Base-by-base conservation (phyloP, 192 early-diverging fungal species). In the Pilobolus umbonatus region DNA sequence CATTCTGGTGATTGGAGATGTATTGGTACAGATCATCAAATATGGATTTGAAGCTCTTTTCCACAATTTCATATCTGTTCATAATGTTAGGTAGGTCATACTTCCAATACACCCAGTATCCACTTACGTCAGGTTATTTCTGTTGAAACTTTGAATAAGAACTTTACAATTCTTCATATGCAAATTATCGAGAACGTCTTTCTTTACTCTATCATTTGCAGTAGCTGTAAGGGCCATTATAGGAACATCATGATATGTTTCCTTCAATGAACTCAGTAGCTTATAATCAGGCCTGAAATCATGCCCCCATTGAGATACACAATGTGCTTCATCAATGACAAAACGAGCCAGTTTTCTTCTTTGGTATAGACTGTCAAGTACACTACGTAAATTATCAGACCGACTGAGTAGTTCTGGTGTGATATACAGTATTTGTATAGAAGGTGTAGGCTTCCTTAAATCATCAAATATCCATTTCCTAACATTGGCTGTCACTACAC, bases 271-370 rank as follows among this genome's bases (percentile, higher is more conserved):
- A 5, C 85, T 84, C 11, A 96, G 67, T 0, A 89, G 87, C 31
- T 60, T 61, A 5, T 64, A 65, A 30, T 64, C 81, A 0, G 79
- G 88, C 45, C 96, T 85, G 74, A 99, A 99, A 68, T 99, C 95
- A 59, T 98, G 96, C 12, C 96, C 96, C 96, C 93, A 95, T 50
- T 96, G 92, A 46, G 87, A 90, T 15, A 96, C 74, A 65, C 96
- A 99, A 63, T 99, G 96, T 2, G 94, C 94, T 74, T 99, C 96
- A 59, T 99, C 96, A 38, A 99, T 80, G 1, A 96, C 95, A 75
- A 99, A 92, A 48, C 92, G 75, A 0, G 95, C 88, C 12, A 96
- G 65, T 24, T 76, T 65, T 17, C 77, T 69, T n/a, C 83, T 75
- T 2, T 46, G 28, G 48, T 94, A 63, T 12, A 98, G 68, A 5